A percentile compares a stretch with the other conserved stretches of the same genome.
These are phyloP conservation scores for Candida fluviatilis DNA, from an alignment of 805 yeast genomes.

Conservation along the genomic window DNA sequence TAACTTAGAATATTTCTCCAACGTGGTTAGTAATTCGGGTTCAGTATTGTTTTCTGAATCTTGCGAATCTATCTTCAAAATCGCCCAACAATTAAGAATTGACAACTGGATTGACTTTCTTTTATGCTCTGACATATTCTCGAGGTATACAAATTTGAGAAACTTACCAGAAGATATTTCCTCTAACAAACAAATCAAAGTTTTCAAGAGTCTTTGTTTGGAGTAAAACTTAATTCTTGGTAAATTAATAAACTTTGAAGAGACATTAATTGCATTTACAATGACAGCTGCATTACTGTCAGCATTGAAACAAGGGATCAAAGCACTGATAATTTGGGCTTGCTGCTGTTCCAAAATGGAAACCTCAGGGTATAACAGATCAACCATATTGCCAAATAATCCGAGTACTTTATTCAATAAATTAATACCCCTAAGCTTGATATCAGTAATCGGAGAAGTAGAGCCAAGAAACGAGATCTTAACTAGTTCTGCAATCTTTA, in stretches of 20 bases:
- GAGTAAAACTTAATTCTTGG: slow-evolving; percentile 42
- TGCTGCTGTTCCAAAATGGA: slow-evolving; percentile 86
- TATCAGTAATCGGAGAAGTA: slow-evolving; percentile 57
- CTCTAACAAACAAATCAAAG: slow-evolving; percentile 64
- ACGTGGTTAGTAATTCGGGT: slow-evolving; percentile 44
- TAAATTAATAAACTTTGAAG: slow-evolving; percentile 63
- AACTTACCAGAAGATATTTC: slow-evolving; percentile 43
- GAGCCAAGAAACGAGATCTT: slow-evolving; percentile 79
- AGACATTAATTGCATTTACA: slow-evolving; percentile 69
- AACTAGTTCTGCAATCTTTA: slow-evolving; percentile 59
- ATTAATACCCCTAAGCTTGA: slow-evolving; percentile 63
- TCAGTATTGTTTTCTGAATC: slow-evolving; percentile 26
- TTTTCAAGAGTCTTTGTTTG: slow-evolving; percentile 50
- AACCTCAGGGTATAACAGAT: slow-evolving; percentile 67
- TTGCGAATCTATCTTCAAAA: slow-evolving; percentile 31
- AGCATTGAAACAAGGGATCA: slow-evolving; percentile 76
- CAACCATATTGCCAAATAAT: slow-evolving; percentile 57
- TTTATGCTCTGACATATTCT: slow-evolving; percentile 39
- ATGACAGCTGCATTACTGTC: slow-evolving; percentile 74
- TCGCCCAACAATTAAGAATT: slow-evolving; percentile 72
- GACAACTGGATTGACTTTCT: slow-evolving; percentile 55
- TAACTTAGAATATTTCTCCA: slow-evolving; percentile 52
- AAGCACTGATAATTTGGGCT: slow-evolving; percentile 87
- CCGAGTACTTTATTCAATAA: slow-evolving; percentile 62
- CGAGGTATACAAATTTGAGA: slow-evolving; percentile 54